Percentiles rank a stretch among this genome's conserved stretches.
Evolutionary conservation across 2,329 filamentous ascomycete genomes (phyloP).

Genomic region (Aureobasidium sp.): DNA sequence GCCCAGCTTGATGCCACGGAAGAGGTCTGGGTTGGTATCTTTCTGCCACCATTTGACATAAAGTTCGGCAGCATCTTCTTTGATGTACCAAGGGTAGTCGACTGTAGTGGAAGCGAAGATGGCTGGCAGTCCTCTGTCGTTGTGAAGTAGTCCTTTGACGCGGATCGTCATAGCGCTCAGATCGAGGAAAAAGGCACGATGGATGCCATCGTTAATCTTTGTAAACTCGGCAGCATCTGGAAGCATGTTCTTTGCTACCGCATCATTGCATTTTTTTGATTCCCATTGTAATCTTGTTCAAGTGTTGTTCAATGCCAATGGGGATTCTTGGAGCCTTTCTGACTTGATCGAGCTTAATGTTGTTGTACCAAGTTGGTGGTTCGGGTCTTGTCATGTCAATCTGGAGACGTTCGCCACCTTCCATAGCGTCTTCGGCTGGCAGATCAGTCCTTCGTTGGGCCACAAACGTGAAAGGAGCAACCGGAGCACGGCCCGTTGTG

Average conservation of each 20-base stretch:
- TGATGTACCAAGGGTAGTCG: slow-evolving; percentile 38
- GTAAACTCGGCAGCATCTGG: slow-evolving; percentile 16
- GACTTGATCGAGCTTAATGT: not conserved
- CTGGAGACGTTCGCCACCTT: not conserved
- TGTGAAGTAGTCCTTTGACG: slow-evolving; percentile 28
- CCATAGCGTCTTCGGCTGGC: not conserved
- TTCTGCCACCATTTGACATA: slow-evolving; percentile 36
- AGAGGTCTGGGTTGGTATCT: slow-evolving; percentile 36
- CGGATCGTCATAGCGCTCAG: slow-evolving; percentile 27
- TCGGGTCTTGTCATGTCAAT: not conserved
- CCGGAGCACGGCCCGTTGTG: not conserved
- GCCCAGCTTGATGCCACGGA: slow-evolving; percentile 34
- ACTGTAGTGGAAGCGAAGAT: slow-evolving; percentile 28
- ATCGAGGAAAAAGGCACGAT: slow-evolving; percentile 30
- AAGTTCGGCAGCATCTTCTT: slow-evolving; percentile 38
- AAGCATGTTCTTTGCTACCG: not conserved
- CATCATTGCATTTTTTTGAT: not conserved
- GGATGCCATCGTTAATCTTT: slow-evolving; percentile 28
- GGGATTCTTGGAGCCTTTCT: not conserved
- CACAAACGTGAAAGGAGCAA: not conserved
- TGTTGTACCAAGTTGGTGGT: not conserved
- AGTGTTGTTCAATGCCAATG: not conserved
- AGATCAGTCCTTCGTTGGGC: not conserved
- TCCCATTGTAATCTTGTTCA: not conserved
- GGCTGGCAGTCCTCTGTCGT: slow-evolving; percentile 27